Evolutionary conservation across 345 rosid genomes (phyloP).

Genomic region (Citrus reticulata): DNA sequence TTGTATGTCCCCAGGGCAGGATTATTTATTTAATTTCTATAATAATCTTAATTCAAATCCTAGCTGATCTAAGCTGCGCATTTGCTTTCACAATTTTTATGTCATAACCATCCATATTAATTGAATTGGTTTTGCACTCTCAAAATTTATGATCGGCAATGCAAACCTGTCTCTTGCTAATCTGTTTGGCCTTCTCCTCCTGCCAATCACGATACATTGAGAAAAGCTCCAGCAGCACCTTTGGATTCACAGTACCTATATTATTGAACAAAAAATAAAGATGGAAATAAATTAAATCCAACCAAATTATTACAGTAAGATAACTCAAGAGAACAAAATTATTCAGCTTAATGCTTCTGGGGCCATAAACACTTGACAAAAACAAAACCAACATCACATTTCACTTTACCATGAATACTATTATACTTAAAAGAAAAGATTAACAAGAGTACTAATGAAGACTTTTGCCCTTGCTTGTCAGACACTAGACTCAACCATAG

Average conservation of each 20-base stretch:
- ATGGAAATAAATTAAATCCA: background rate
- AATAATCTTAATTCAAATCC: conserved; percentile 3
- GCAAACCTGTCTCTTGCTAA: conserved; percentile 72
- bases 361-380: background rate
- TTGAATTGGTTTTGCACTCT: background rate
- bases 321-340: background rate
- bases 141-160: background rate
- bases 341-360: background rate
- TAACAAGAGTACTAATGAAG: background rate
- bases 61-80: background rate
- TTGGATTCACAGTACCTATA: conserved; percentile 67
- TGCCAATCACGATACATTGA: conserved; percentile 81
- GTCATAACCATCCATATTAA: background rate
- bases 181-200: conserved; percentile 52
- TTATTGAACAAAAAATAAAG: conserved; percentile 2
- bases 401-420: background rate
- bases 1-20: background rate
- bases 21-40: conserved; percentile 6
- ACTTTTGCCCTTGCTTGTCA: background rate
- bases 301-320: background rate
- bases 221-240: conserved; percentile 80
- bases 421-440: background rate
- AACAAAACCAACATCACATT: background rate
- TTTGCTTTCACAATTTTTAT: background rate
- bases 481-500: background rate